These are phyloP conservation scores for Candida fluviatilis DNA, from an alignment of 805 yeast genomes.

Conservation along the genomic window DNA sequence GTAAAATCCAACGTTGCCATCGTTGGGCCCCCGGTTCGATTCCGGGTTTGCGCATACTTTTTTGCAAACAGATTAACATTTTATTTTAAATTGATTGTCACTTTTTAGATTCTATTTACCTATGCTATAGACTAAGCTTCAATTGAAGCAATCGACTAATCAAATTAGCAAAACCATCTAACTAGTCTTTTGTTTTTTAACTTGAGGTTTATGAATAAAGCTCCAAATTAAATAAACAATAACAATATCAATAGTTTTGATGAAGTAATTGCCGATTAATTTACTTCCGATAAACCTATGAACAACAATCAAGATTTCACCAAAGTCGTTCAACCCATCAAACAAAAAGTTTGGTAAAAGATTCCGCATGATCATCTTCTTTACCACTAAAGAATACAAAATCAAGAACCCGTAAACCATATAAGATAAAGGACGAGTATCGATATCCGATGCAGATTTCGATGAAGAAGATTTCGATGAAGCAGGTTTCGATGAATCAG, in stretches of 20 bases:
- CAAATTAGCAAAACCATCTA: not conserved
- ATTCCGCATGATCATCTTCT: not conserved
- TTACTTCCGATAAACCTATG: slow-evolving; percentile 1
- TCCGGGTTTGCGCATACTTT: not conserved
- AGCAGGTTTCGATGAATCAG: too few relatives aligned
- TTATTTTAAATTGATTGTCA: too few relatives aligned
- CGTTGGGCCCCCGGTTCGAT: not conserved
- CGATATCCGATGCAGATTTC: not conserved
- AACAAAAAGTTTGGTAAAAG: not conserved
- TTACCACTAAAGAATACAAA: slow-evolving; percentile 1
- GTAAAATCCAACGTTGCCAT: not conserved
- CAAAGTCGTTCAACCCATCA: slow-evolving; percentile 1
- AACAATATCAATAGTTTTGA: not conserved
- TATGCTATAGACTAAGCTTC: too few relatives aligned
- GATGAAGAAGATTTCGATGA: too few relatives aligned
- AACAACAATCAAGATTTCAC: slow-evolving; percentile 3
- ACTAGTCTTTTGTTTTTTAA: not conserved
- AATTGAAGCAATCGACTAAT: too few relatives aligned
- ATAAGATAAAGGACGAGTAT: slow-evolving; percentile 1
- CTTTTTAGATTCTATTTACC: not conserved
- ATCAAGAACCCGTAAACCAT: slow-evolving; percentile 1
- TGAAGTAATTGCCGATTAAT: not conserved
- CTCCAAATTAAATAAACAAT: slow-evolving; percentile 1
- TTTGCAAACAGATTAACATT: too few relatives aligned
- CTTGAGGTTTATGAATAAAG: not conserved